Percentiles rank a stretch among this genome's conserved stretches.
Conservation (phyloP, 2,329 filamentous ascomycete genomes). For the Dactylellina leptospora region DNA sequence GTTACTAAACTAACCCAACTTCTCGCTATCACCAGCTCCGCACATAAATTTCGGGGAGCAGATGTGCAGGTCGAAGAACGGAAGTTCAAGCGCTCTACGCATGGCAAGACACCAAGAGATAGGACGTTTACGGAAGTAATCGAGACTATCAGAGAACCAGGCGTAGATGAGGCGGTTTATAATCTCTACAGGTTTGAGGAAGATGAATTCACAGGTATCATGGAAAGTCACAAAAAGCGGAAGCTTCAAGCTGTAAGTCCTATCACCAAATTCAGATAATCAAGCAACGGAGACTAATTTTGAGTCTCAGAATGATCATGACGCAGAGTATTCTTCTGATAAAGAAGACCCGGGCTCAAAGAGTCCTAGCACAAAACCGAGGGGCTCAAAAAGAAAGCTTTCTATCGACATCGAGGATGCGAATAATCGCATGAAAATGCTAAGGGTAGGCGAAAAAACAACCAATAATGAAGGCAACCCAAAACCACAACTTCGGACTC, state of each 20-base stretch:
- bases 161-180: background rate
- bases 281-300: too few relatives aligned
- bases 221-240: conserved; percentile 9
- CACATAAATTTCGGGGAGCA: background rate
- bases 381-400: too few relatives aligned
- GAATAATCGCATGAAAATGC: too few relatives aligned
- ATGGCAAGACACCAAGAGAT: conserved; percentile 5
- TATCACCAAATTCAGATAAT: too few relatives aligned
- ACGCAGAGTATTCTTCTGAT: too few relatives aligned
- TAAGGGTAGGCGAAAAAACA: too few relatives aligned
- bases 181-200: conserved; percentile 37
- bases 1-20: conserved; percentile 12
- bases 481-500: background rate
- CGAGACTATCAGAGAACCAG: conserved; percentile 10
- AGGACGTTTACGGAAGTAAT: conserved; percentile 25
- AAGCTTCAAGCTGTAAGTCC: too few relatives aligned
- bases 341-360: too few relatives aligned
- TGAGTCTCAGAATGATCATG: too few relatives aligned
- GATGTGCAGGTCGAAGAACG: conserved; percentile 16
- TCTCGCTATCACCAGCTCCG: background rate
- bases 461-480: background rate
- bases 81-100: conserved; percentile 8
- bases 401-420: too few relatives aligned
- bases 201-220: background rate
- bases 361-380: too few relatives aligned